Base-by-base conservation (phyloP, 1,139 yeast genomes). In the Kodamaea sp. region DNA sequence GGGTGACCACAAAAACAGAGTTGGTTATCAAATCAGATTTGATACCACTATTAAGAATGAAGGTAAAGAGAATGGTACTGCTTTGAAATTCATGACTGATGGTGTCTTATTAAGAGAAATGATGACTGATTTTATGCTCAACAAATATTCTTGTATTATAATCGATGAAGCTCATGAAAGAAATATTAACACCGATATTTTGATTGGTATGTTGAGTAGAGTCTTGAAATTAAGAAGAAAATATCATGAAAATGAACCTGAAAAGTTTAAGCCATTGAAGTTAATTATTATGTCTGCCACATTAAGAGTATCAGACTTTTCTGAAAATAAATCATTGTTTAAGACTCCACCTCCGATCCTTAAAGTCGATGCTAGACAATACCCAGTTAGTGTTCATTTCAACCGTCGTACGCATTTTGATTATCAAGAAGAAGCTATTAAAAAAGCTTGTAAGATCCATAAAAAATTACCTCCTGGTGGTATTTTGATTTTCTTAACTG, bases 141-240 rank as follows among this genome's bases (percentile, higher is more conserved):
- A 77, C 28, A 87, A 86, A 55, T 94, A 94, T 58, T 88, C 97
- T 1, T 82, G 85, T 1, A 73, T 94, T 32, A 76, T 94, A 27
- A 87, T 94, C 44, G 99, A 94, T 67, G 99, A 92, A 62, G 99
- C 99, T 0, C 99, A 94, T 60, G 98, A 94, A 60, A 78, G 99
- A 56, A 90, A 89, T 55, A 81, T 90, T 45, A 94, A 92, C 54
- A 94, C 99, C 0, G 99, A 94, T 64, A 90, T 94, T 38, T 68
- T 94, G 42, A 88, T 94, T 48, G 99, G 99, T 37, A 86, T 92
- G 82, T 67, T 92, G 39, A 87, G 96, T 54, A 79, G 98, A 49
- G 83, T 90, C n/a, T 74, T 88, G 45, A 79, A 75, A 49, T 70
- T 92, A 33, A 79, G 99, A 58, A 71, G 84, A 32, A 70, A 76